Evolutionary conservation across 495 filamentous ascomycete species (phyloP).

Genomic region (Penicillium roqueforti): DNA sequence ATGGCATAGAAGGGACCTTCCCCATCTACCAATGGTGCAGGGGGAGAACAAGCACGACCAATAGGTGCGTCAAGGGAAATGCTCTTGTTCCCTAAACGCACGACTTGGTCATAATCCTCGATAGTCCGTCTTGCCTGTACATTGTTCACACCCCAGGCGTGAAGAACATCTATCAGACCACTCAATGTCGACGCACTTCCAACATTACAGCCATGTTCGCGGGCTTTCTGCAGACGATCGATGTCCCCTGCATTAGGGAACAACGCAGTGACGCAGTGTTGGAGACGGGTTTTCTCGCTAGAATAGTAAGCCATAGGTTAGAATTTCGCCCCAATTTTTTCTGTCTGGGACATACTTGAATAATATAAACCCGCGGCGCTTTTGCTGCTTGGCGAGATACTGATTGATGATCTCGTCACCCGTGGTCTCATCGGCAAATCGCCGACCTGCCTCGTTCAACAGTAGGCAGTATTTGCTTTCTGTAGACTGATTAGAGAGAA

Average conservation of each 20-base stretch:
- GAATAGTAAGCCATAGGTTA: neutral
- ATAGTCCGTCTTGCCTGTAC: conserved; percentile 14
- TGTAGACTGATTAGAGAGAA: neutral
- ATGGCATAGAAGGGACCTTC: conserved; percentile 27
- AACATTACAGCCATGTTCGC: conserved; percentile 25
- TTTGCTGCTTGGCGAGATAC: conserved; percentile 29
- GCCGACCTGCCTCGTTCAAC: conserved; percentile 16
- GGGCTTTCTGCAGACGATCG: conserved; percentile 26
- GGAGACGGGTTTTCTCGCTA: conserved; percentile 20
- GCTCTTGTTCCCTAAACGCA: conserved; percentile 10
- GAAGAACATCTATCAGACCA: conserved; percentile 12
- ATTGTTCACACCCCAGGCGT: conserved; percentile 17
- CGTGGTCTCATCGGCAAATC: conserved; percentile 23
- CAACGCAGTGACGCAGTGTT: conserved; percentile 21
- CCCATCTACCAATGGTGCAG: conserved; percentile 21
- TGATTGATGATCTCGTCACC: conserved; percentile 30
- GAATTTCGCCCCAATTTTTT: no score
- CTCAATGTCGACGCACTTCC: conserved; percentile 15
- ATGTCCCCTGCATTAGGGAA: conserved; percentile 28
- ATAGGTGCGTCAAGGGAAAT: conserved; percentile 14
- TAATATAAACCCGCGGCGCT: conserved; percentile 23
- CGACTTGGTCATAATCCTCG: conserved; percentile 14
- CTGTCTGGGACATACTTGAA: conserved; percentile 18
- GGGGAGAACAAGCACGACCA: conserved; percentile 10
- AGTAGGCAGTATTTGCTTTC: conserved; percentile 28